Base-by-base conservation (phyloP, 768 basidiomycete species). In the Hirschioporus abietinus region DNA sequence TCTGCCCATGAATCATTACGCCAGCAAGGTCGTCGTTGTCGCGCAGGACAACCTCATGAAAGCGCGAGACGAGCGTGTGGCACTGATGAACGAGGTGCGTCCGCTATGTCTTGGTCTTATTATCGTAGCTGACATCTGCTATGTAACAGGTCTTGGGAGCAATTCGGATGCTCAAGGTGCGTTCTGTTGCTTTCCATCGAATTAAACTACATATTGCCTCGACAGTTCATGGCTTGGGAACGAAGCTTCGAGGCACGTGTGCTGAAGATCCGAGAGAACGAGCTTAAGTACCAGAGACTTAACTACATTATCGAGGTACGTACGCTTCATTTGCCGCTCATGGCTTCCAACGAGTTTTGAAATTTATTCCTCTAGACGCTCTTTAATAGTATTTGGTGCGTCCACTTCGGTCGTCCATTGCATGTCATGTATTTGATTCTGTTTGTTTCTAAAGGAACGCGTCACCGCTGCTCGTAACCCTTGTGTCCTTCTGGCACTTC, bases 151-250 rank as follows among this genome's bases (percentile, higher is more conserved):
- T 95, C 68, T 79, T 95, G 10, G 93, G 93, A 62, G 93, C 86
- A 15, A 95, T 96, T 66, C 84, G 93, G 34, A 96, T 96, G 93
- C 86, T 96, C 71, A 96, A 96, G 74, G 83, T 78, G 61, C 68
- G 66, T 63, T 58, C 1, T 1, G 24, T 62, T 26, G 30, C 20
- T n/a, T 5, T 24, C 1, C 35, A 36, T 18, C 60, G 64, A 66
- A 60, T 12, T 35, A 57, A 25, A 23, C 27, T 23, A 23, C 64
- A 25, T 60, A 58, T 59, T 23, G 8, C 63, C 5, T 15, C 24
- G 65, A 35, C 71, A 90, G 88, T 97, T 96, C 77, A 96, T 96
- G 93, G 95, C 93, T 18, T 89, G 88, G 95, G 95, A 97, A 75
- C 87, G 95, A 26, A 93, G 87, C 73, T 96, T 96, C 71, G 95